Base-by-base conservation (phyloP, 768 basidiomycete species). In the Hericium alpestre region DNA sequence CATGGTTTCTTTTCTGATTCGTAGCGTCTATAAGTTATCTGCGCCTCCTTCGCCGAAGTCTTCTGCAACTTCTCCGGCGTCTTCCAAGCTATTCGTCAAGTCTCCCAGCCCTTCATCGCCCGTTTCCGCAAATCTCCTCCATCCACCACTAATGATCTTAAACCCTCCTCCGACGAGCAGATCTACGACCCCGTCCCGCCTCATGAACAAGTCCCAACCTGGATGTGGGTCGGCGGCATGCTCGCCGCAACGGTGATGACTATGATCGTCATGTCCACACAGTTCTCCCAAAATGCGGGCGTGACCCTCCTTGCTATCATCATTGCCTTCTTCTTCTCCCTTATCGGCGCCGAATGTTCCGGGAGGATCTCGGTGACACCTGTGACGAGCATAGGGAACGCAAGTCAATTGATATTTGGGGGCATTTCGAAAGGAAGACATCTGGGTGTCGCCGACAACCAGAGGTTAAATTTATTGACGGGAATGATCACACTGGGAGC, bases 401-500 rank as follows among this genome's bases (percentile, higher is more conserved):
- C 80, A 18, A 78, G 81, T 4, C 83, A 85, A 65, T 77, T 86
- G 57, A 73, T 86, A 58, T 83, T 85, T 60, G 82, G 83, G 63
- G 81, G 82, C 56, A 73, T 83, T 56, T 72, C 72, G 9, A 82
- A 83, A 64, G 79, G 76, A 18, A 61, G 74, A 3, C 62, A 71
- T 27, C 61, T 78, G 43, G 55, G 66, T 1, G 13, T 62, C 16
- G 59, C 63, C 49, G 65, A 73, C n/a, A 74, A 75, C 8, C 74
- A 72, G 61, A 74, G 69, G 20, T 66, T 80, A 63, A 81, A 81
- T 64, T 65, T 81, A 67, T 64, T 75, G 47, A 79, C 76, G 51
- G 81, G 80, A 67, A 72, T 78, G 47, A 69, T 82, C 59, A 73
- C 81, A 25, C 79, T 73, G 51, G 79, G 79, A 38, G 76, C 80